Conservation (phyloP, 495 filamentous ascomycete genomes). For the Trichoderma reesei region DNA sequence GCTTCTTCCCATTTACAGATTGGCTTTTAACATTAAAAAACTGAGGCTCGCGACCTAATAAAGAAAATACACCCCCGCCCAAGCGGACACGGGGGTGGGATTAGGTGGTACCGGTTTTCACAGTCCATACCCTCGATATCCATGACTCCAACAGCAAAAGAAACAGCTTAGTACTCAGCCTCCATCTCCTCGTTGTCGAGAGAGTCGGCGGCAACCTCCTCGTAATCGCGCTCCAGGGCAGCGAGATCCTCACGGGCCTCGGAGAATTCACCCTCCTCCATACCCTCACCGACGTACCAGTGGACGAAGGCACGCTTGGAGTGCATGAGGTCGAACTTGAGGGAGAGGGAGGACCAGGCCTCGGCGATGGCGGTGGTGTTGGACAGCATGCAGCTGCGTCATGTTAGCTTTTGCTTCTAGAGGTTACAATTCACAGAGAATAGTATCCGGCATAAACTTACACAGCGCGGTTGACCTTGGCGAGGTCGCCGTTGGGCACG, state of each 20-base stretch:
- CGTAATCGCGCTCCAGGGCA: constrained; percentile 96
- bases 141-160: constrained; percentile 6
- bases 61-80: constrained; percentile 10
- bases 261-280: constrained; percentile 99
- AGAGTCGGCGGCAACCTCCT: constrained; percentile 96
- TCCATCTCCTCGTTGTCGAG: constrained; percentile 80
- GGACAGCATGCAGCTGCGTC: constrained; percentile 85
- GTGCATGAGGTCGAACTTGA: constrained; percentile 99
- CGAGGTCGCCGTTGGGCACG: constrained; percentile 94
- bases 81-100: neutral
- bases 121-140: constrained; percentile 7
- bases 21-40: constrained; percentile 6
- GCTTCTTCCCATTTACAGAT: constrained; percentile 9
- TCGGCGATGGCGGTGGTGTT: constrained; percentile 99
- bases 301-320: constrained; percentile 99
- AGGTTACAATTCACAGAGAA: neutral
- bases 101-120: constrained; percentile 2
- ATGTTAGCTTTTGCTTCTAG: constrained; percentile 1
- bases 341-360: constrained; percentile 92
- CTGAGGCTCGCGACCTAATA: constrained; percentile 1
- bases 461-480: constrained; percentile 97
- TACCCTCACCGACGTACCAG: constrained; percentile 99
- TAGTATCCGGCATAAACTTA: constrained; percentile 40
- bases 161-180: constrained; percentile 76
- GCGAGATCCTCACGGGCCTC: constrained; percentile 98